Conservation (phyloP, 345 rosid genomes). For the Salix udensis region DNA sequence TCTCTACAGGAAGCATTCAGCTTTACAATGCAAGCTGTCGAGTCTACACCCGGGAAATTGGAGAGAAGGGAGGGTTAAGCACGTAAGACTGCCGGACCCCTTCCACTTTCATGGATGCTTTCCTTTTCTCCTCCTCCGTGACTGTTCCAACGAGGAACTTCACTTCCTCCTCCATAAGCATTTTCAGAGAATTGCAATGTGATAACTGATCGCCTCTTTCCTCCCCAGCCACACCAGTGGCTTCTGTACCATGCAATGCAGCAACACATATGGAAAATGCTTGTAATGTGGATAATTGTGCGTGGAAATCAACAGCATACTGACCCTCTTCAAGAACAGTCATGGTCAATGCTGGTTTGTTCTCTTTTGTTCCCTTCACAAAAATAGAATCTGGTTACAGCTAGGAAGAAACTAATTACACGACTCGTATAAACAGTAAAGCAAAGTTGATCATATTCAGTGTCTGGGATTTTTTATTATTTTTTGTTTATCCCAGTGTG, state of each 20-base stretch:
- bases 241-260: slow-evolving; percentile 50
- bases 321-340: slow-evolving; percentile 49
- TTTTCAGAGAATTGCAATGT: slow-evolving; percentile 52
- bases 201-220: slow-evolving; percentile 31
- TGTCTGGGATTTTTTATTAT: not conserved
- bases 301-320: slow-evolving; percentile 84
- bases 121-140: slow-evolving; percentile 53
- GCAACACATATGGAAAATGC: slow-evolving; percentile 90
- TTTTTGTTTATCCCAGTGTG: not conserved
- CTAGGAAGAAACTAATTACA: slow-evolving; percentile 3
- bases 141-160: slow-evolving; percentile 59
- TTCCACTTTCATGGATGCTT: slow-evolving; percentile 34
- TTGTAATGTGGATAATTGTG: slow-evolving; percentile 75
- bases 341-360: slow-evolving; percentile 66
- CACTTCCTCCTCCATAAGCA: slow-evolving; percentile 67
- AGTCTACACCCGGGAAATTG: slow-evolving; percentile 72
- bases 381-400: slow-evolving; percentile 13
- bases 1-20: not conserved
- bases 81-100: slow-evolving; percentile 51
- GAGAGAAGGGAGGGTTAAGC: slow-evolving; percentile 85
- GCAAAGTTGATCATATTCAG: not conserved
- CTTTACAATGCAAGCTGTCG: not conserved
- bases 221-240: slow-evolving; percentile 27
- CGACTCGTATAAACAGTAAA: not conserved
- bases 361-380: slow-evolving; percentile 68